phyloP scores from a whole-genome alignment of 108 stramenopile species.

The Conticribra guillardii region DNA sequence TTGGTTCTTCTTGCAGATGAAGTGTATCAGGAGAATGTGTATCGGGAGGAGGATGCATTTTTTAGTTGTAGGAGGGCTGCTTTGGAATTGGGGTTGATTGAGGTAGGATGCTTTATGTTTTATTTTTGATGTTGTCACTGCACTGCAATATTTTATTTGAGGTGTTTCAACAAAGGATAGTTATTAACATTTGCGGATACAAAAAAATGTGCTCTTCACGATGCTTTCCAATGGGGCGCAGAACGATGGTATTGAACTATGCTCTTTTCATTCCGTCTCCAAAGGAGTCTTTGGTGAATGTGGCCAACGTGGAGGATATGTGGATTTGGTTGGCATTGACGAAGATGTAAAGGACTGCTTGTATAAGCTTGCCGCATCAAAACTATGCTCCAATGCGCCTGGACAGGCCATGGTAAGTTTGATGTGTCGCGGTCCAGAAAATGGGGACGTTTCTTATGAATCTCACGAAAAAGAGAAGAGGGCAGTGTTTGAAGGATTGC shows the following conservation, averaged over 20 bases:
- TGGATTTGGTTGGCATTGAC: slow-evolving; percentile 89
- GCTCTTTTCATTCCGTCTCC: slow-evolving; percentile 93
- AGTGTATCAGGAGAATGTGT: slow-evolving; percentile 98
- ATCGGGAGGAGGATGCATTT: slow-evolving; percentile 69
- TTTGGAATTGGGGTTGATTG: slow-evolving; percentile 67
- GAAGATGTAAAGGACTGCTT: slow-evolving; percentile 83
- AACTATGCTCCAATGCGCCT: slow-evolving; percentile 84
- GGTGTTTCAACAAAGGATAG: too few relatives aligned
- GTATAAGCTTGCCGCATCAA: slow-evolving; percentile 91
- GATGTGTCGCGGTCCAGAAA: slow-evolving; percentile 90
- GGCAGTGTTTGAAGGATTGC: slow-evolving; percentile 70
- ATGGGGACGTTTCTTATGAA: slow-evolving; percentile 75
- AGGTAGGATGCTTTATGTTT: slow-evolving; percentile 24
- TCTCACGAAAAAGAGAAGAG: slow-evolving; percentile 62
- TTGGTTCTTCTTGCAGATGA: slow-evolving; percentile 95
- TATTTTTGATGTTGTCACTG: too few relatives aligned
- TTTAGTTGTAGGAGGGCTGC: slow-evolving; percentile 86
- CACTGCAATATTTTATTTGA: too few relatives aligned
- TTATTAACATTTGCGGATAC: too few relatives aligned
- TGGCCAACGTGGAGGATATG: slow-evolving; percentile 96
- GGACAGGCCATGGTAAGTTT: slow-evolving; percentile 94
- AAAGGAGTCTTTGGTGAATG: slow-evolving; percentile 98
- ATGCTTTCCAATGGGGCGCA: too few relatives aligned
- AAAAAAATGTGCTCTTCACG: too few relatives aligned
- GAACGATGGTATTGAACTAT: slow-evolving; percentile 80